Percentiles rank a stretch among this genome's conserved stretches.
These are phyloP conservation scores for Quercus alba DNA, from an alignment of 306 rosid genomes.

Conservation along the genomic window DNA sequence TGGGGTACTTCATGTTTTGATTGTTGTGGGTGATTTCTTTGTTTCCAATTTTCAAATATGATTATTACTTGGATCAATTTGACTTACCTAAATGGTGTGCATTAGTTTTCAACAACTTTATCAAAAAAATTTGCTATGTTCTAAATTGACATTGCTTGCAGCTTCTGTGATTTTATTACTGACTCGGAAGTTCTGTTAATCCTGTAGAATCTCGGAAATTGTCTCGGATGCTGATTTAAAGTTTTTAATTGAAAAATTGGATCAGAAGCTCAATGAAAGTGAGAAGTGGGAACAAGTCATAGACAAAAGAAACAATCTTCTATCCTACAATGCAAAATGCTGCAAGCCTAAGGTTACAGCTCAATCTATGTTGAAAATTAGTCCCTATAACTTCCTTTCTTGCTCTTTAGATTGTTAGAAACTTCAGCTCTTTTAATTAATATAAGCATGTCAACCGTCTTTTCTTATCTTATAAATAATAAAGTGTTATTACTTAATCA, in stretches of 20 bases:
- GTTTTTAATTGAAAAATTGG: constrained; percentile 61
- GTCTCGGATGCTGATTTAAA: constrained; percentile 70
- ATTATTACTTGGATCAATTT: too few relatives aligned
- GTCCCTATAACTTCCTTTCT: neutral
- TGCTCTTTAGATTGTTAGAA: neutral
- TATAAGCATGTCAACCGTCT: too few relatives aligned
- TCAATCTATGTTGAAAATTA: neutral
- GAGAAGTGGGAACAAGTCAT: constrained; percentile 76
- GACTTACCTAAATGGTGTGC: too few relatives aligned
- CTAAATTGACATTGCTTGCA: neutral
- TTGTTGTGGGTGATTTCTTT: too few relatives aligned
- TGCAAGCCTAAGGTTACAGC: constrained; percentile 74
- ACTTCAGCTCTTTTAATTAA: neutral
- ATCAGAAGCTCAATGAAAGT: constrained; percentile 41
- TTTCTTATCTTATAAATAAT: too few relatives aligned
- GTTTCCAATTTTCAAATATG: too few relatives aligned
- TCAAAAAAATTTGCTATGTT: neutral
- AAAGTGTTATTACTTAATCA: too few relatives aligned
- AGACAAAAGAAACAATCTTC: constrained; percentile 54
- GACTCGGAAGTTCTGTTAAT: constrained; percentile 18
- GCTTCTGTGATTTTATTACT: constrained; percentile 19
- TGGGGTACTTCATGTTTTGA: too few relatives aligned
- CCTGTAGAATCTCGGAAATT: constrained; percentile 56
- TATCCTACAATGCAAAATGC: constrained; percentile 75
- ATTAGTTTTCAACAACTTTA: neutral